Base-by-base conservation (phyloP, 2,329 filamentous ascomycete species). In the Colletotrichum tabaci region DNA sequence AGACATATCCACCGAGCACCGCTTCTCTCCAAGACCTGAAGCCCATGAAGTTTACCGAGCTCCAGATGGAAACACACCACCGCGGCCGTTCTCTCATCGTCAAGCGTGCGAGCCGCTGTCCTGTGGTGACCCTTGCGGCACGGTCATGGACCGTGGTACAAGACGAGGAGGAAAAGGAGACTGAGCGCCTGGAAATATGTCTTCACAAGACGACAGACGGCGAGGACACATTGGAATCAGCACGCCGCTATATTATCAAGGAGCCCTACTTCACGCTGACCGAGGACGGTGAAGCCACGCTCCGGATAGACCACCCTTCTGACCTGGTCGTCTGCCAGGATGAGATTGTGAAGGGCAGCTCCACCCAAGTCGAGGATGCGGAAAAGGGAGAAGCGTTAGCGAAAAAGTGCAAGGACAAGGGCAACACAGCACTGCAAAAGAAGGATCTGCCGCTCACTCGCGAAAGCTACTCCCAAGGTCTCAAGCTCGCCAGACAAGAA, bases 251-350 rank as follows among this genome's bases (percentile, higher is more conserved):
- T 7, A 44, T 85, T 5, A 75, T 88, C 16, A 88, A 87, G 65
- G 87, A 88, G 72, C 86, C 86, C 0, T 88, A 84, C 66, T 82
- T 87, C 69, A 87, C 85, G 15, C 56, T 83, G 0, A 84, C 80
- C 62, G 77, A 76, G 15, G 77, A 84, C 49, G 84, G 83, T 4
- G 77, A 82, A 13, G 80, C 81, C 56, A 80, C 79, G 0, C 73
- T 88, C 44, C 82, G 85, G 0, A 50, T 81, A 13, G 78, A 80
- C 7, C 80, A 81, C 35, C 79, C 78, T 0, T 80, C 80, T 2
- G 80, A 81, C 44, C 65, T 81, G 1, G 55, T 80, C 0, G 21
- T 78, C 2, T 66, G 23, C 2, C 12, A 21, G 1, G 65, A 76
- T 0, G 53, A 60, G 26, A 21, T 56, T 1, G 47, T 65, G 13